These are phyloP conservation scores for Polychaeton citri DNA, from an alignment of 2,329 filamentous ascomycete genomes.

Conservation along the genomic window DNA sequence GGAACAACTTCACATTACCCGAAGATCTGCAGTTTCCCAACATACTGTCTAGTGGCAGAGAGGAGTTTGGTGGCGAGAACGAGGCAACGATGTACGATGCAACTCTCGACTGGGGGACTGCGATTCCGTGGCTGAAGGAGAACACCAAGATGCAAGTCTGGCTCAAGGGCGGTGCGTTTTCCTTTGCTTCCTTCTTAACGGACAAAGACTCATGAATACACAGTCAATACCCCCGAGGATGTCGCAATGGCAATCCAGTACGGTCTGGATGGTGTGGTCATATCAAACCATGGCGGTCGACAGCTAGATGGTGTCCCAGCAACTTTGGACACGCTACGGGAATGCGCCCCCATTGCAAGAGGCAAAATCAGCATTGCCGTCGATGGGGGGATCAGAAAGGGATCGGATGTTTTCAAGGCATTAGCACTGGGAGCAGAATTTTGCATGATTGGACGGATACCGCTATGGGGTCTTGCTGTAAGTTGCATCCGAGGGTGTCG, in stretches of 20 bases:
- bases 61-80: too few relatives aligned
- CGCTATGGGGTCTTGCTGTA: conserved; percentile 7
- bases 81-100: too few relatives aligned
- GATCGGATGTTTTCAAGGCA: conserved; percentile 44
- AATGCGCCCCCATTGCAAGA: conserved; percentile 30
- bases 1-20: conserved; percentile 36
- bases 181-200: too few relatives aligned
- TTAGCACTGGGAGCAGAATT: conserved; percentile 29
- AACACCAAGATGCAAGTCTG: conserved; percentile 7
- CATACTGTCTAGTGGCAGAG: too few relatives aligned
- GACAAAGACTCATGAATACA: too few relatives aligned
- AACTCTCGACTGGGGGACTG: conserved; percentile 1
- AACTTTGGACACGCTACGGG: conserved; percentile 29
- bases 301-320: conserved; percentile 39
- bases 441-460: conserved; percentile 3
- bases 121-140: conserved; percentile 3
- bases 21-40: conserved; percentile 32
- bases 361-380: conserved; percentile 42
- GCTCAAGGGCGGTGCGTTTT: conserved; percentile 3
- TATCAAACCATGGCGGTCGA: conserved; percentile 36
- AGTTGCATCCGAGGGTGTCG: too few relatives aligned
- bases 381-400: conserved; percentile 43
- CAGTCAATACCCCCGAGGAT: conserved; percentile 3
- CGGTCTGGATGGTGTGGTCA: conserved; percentile 3
- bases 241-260: conserved; percentile 3